Percentiles rank a stretch among this genome's conserved stretches.
These are phyloP conservation scores for Dichotomocladium elegans DNA, from an alignment of 371 early-diverging fungal species.

Conservation along the genomic window DNA sequence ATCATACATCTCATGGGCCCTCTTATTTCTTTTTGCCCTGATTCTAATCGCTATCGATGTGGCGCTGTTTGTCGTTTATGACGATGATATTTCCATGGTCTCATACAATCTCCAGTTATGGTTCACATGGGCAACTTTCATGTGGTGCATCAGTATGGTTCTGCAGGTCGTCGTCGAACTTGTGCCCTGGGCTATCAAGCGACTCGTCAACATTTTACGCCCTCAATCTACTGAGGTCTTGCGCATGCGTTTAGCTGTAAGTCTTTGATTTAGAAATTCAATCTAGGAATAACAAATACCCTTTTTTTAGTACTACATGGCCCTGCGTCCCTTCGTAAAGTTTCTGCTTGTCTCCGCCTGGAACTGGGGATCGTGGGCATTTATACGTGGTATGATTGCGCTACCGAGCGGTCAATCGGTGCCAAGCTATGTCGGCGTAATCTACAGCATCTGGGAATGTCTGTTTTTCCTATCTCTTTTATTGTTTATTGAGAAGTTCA, in stretches of 20 bases:
- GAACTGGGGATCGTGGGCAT: constrained; percentile 47
- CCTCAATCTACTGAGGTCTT: constrained; percentile 41
- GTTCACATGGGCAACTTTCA: constrained; percentile 45
- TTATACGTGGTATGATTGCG: constrained; percentile 18
- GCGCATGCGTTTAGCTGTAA: constrained; percentile 44
- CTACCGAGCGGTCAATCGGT: constrained; percentile 7
- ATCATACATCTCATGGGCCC: constrained; percentile 33
- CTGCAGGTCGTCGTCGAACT: constrained; percentile 34
- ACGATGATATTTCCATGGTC: constrained; percentile 14
- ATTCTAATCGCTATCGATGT: constrained; percentile 33
- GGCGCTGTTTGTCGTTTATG: constrained; percentile 29
- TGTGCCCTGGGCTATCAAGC: constrained; percentile 38
- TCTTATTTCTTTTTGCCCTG: constrained; percentile 26
- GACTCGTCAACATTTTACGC: constrained; percentile 16
- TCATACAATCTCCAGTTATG: constrained; percentile 38
- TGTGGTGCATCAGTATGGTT: constrained; percentile 38
- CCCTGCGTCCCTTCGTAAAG: constrained; percentile 35
- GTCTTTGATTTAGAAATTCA: constrained; percentile 5
- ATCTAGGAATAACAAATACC: background rate
- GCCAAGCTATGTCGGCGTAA: constrained; percentile 19
- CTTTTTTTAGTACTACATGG: constrained; percentile 42
- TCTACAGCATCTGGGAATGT: constrained; percentile 35
- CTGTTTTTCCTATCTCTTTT: constrained; percentile 45
- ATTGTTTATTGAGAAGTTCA: constrained; percentile 57
- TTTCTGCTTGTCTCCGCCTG: constrained; percentile 32